A percentile compares a stretch with the other conserved stretches of the same genome.
phyloP scores from a whole-genome alignment of 352 stramenopile species.

The Phytophthora melonis region DNA sequence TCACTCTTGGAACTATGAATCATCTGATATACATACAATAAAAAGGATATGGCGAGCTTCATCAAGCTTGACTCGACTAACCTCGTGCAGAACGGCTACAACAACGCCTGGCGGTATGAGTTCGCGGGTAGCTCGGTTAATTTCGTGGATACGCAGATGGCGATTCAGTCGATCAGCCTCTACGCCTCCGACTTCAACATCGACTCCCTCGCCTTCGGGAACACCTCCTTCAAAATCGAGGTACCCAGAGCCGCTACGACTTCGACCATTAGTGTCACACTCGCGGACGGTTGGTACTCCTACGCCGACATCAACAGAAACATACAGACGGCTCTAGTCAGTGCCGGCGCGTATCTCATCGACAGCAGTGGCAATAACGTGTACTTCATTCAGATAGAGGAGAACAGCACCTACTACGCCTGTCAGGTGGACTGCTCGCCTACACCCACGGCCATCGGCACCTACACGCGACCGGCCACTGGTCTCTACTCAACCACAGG shows the following conservation, averaged over 20 bases:
- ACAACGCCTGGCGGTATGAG: constrained; percentile 12
- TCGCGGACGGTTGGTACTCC: constrained; percentile 12
- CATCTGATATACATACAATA: constrained; percentile 17
- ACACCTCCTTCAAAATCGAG: not conserved
- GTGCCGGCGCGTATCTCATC: constrained; percentile 21
- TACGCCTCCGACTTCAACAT: not conserved
- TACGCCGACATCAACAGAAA: constrained; percentile 16
- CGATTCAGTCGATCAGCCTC: not conserved
- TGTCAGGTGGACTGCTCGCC: constrained; percentile 17
- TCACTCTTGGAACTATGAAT: constrained; percentile 3
- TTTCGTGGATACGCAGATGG: constrained; percentile 8
- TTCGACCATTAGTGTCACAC: not conserved
- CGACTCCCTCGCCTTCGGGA: not conserved
- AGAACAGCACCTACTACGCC: constrained; percentile 26
- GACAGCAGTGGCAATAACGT: constrained; percentile 18
- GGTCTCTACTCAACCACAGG: constrained; percentile 23
- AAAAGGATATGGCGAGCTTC: constrained; percentile 16
- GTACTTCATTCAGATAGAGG: constrained; percentile 15
- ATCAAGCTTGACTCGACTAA: constrained; percentile 23
- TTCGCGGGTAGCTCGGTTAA: constrained; percentile 6
- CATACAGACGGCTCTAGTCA: constrained; percentile 18
- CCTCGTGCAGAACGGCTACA: constrained; percentile 17
- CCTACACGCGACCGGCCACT: constrained; percentile 21
- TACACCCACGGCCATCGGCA: constrained; percentile 2
- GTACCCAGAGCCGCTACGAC: not conserved